Evolutionary conservation across 345 rosid genomes (phyloP).

Genomic region (Geranium brycei): DNA sequence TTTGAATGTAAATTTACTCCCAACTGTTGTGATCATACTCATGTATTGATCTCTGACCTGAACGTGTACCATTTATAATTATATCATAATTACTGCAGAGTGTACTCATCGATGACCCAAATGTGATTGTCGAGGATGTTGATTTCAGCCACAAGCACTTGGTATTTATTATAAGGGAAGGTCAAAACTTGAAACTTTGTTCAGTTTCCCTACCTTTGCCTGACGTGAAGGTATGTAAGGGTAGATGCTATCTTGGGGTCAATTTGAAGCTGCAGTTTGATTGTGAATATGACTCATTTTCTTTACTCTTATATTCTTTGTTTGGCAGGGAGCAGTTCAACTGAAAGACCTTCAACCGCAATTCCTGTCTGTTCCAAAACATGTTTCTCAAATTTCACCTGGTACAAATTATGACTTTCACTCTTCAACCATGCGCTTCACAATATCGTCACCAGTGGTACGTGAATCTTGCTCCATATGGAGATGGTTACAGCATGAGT

Average conservation of each 20-base stretch:
- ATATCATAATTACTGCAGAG: conserved; percentile 29
- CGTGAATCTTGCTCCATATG: conserved; percentile 6
- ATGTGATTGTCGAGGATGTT: conserved; percentile 57
- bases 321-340: conserved; percentile 34
- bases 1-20: no score
- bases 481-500: no score
- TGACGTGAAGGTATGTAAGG: conserved; percentile 35
- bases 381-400: conserved; percentile 58
- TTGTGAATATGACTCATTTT: conserved; percentile 1
- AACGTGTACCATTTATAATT: conserved; percentile 2
- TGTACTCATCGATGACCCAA: conserved; percentile 42
- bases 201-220: conserved; percentile 62
- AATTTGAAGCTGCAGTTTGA: background rate
- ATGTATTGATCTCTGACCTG: background rate
- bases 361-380: conserved; percentile 73
- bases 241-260: background rate
- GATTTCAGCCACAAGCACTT: conserved; percentile 75
- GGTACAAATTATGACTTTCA: conserved; percentile 80
- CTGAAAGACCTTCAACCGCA: conserved; percentile 56
- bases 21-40: background rate
- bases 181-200: conserved; percentile 42
- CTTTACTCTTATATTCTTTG: conserved; percentile 8
- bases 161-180: conserved; percentile 49
- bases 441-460: conserved; percentile 90
- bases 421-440: conserved; percentile 72